Base-by-base conservation (phyloP, 2,329 filamentous ascomycete species). In the Monosporascus cannonballus region DNA sequence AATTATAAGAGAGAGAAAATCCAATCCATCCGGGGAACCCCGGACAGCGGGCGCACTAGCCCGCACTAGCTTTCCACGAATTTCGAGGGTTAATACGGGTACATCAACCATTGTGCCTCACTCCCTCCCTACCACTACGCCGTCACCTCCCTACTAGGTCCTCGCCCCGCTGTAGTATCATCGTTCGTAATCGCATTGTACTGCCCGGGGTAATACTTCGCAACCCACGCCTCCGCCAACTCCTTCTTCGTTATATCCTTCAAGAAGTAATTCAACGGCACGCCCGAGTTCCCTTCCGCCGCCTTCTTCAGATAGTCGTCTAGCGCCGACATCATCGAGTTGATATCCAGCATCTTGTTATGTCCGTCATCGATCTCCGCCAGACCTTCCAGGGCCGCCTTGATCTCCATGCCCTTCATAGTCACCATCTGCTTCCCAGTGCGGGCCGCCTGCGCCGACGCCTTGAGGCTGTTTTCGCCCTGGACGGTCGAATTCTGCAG, bases 291-390 rank as follows among this genome's bases (percentile, higher is more conserved):
- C 9, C 54, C 56, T 14, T 58, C 55, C 3, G 52, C 48, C 11
- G 54, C 56, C 49, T 58, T 56, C 49, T 57, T 57, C 45, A 58
- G 48, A 27, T 58, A 58, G 48, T 58, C 54, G 20, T 58, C 56
- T 3, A 58, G 54, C n/a, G 54, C 54, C 15, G 54, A 47, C 56
- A 58, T 56, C 56, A 57, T 58, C 18, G 54, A 56, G 44, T 56
- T 58, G 50, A 58, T 54, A 20, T 58, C 56, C 3, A 56, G 34
- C 34, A 56, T 49, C 56, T 58, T 58, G 42, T 58, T 56, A 22
- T 54, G 42, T 15, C 44, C 54, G n/a, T 58, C 54, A 15, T 56
- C 54, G 15, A 58, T 56, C 22, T 56, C 50, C 15, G 52, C 52
- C 25, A 56, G 47, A 3, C 49, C 54, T 17, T 39, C 27, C 9